These are phyloP conservation scores for Penicillium oxalicum DNA, from an alignment of 2,329 filamentous ascomycete species.

Conservation along the genomic window DNA sequence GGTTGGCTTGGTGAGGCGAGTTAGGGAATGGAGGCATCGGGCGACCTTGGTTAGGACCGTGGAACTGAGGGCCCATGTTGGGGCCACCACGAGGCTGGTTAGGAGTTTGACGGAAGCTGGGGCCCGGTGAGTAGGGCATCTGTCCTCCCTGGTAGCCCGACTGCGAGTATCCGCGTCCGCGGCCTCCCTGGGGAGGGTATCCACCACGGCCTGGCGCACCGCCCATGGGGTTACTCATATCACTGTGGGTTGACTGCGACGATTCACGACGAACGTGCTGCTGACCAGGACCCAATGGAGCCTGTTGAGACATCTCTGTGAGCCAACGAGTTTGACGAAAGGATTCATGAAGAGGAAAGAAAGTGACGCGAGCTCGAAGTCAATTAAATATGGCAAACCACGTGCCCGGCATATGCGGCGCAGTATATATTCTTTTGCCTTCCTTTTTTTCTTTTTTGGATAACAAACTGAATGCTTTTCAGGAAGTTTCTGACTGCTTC, in stretches of 20 bases:
- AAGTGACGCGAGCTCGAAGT: slow-evolving; percentile 13
- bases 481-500: too few relatives aligned
- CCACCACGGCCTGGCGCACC: slow-evolving; percentile 51
- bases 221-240: slow-evolving; percentile 56
- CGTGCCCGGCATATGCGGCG: too few relatives aligned
- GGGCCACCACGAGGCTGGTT: slow-evolving; percentile 47
- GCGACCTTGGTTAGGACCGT: slow-evolving; percentile 39
- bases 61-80: slow-evolving; percentile 50
- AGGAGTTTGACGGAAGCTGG: slow-evolving; percentile 47
- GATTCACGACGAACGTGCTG: slow-evolving; percentile 84
- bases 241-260: slow-evolving; percentile 72
- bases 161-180: slow-evolving; percentile 53
- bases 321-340: slow-evolving; percentile 4
- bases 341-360: background rate
- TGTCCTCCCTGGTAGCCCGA: slow-evolving; percentile 47
- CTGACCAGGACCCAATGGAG: slow-evolving; percentile 54
- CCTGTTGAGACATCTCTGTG: slow-evolving; percentile 61
- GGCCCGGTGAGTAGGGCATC: slow-evolving; percentile 50
- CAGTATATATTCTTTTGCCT: too few relatives aligned
- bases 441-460: too few relatives aligned
- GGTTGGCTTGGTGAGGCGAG: slow-evolving; percentile 59
- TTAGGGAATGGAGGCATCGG: slow-evolving; percentile 49
- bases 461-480: too few relatives aligned
- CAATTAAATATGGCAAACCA: background rate
- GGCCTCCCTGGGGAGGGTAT: slow-evolving; percentile 49